Conservation (phyloP, 2,329 filamentous ascomycete genomes). For the Pseudocercospora eumusae region DNA sequence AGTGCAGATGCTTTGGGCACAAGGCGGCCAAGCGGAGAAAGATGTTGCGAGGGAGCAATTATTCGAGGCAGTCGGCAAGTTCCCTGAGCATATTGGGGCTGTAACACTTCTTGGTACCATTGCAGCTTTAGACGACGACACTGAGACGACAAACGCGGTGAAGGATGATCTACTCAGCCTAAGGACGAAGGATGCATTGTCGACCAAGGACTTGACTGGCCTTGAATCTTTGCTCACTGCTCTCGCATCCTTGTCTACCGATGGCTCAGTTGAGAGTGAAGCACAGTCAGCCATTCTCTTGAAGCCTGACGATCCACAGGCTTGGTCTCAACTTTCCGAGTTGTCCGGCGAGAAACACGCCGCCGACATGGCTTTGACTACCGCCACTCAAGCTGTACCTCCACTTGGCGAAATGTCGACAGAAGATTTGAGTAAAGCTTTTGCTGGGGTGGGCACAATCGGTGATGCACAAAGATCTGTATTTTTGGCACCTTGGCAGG, state of each 20-base stretch:
- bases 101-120: slow-evolving; percentile 82
- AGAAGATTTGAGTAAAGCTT: slow-evolving; percentile 69
- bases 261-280: slow-evolving; percentile 60
- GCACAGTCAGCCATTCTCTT: slow-evolving; percentile 78
- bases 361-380: slow-evolving; percentile 77
- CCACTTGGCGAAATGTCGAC: slow-evolving; percentile 69
- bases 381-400: slow-evolving; percentile 73
- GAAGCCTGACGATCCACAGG: slow-evolving; percentile 73
- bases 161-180: slow-evolving; percentile 73
- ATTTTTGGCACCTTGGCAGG: slow-evolving; percentile 76
- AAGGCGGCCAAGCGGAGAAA: slow-evolving; percentile 71
- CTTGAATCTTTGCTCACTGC: slow-evolving; percentile 76
- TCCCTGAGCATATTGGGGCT: slow-evolving; percentile 75
- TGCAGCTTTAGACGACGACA: slow-evolving; percentile 76
- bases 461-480: slow-evolving; percentile 76
- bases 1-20: slow-evolving; percentile 91
- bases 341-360: slow-evolving; percentile 57
- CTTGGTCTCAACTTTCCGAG: slow-evolving; percentile 75
- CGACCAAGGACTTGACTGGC: slow-evolving; percentile 62
- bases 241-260: slow-evolving; percentile 59
- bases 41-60: slow-evolving; percentile 76
- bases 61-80: slow-evolving; percentile 73
- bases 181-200: slow-evolving; percentile 65
- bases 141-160: slow-evolving; percentile 78
- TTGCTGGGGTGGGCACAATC: slow-evolving; percentile 69